Evolutionary conservation across 345 rosid species (phyloP), one percentile per base, ranked within the genome.

Genomic region (Crucihimalaya himalaica): DNA sequence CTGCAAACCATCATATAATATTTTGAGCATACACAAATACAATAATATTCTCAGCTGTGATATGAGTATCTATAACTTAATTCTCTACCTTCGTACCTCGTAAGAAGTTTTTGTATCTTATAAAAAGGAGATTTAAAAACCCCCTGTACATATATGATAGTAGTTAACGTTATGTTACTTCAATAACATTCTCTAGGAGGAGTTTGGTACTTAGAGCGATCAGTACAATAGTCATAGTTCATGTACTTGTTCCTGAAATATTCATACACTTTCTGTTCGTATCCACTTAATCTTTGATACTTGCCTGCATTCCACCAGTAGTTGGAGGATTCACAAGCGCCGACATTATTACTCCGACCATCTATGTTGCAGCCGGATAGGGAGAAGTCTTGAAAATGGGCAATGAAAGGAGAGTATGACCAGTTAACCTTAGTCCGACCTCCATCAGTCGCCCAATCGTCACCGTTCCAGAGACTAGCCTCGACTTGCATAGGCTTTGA

Each of bases 401-500:
- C 90, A 27, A 29, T 25, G 68, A 88, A 92, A 0, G 91, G 95
- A 43, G 90, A 82, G 14, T 80, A 27, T n/a, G 75, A 81, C 89
- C 91, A 88, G 57, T 92, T 68, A 2, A 72, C 78, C 83, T 86
- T 90, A 2, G 88, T 80, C 56, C 43, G 68, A 23, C 96, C 90
- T 3, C 89, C 87, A 18, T 86, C 86, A 2, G 89, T 88, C 1
- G 89, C 95, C 97, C 90, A 92, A 34, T 45, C 53, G 0, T 84
- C 86, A 47, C 89, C 97, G 29, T 93, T 69, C 93, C 93, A 93
- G 39, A 90, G 65, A 77, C 95, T 93, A 29, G 79, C 95, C 50
- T 77, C 80, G 9, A 88, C 28, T 52, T 79, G 78, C 95, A 88
- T 88, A 13, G 90, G 80, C 31, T 74, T 63, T 29, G 84, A 48